Evolutionary conservation across 2,329 filamentous ascomycete genomes (phyloP), one percentile per base, ranked within the genome.

Genomic region (Alternaria novae-zelandiae): DNA sequence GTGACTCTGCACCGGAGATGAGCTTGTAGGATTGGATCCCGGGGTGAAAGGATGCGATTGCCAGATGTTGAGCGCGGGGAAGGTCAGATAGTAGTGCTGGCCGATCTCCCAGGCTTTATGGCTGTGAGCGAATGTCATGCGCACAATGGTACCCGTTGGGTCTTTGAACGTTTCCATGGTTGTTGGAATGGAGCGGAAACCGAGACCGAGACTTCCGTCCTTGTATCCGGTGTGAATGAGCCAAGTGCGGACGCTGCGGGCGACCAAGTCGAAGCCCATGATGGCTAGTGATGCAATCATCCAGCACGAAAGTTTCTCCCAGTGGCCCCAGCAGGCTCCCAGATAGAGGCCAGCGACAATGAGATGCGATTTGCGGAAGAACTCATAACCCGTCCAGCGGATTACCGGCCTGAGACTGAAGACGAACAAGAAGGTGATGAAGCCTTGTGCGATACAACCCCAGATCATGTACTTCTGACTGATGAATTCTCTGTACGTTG

Each of bases 311-410:
- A 59, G 28, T 9, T 59, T 41, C 32, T 59, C 54, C 59, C 59
- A 61, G 13, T 61, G 59, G 21, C 59, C 53, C 59, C 59, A 61
- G 25, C 59, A 61, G 5, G 59, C 59, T 25, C 59, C 59, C 12
- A 61, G 20, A 2, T 61, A 61, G 20, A 61, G 53, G 17, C 54
- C 54, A n/a, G 59, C 54, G 20, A 61, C 54, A 20, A 61, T 20
- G 36, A 61, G 53, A 32, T 61, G 59, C 17, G 59, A 61, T 21
- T 61, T 61, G 36, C 53, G 59, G 36, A 61, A 61, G 45, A 61
- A 61, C 12, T 61, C 59, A 13, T 61, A 61, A 17, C 59, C 59
- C 26, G 59, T 61, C 59, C 59, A 61, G 45, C 59, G 59, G 36
- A 61, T 61, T n/a, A 61, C 54, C 11, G 59, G 54, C 32, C 59